Evolutionary conservation across 1,284 basidiomycete species (phyloP), one percentile per base, ranked within the genome.

Genomic region (Ceratobasidium sp.): DNA sequence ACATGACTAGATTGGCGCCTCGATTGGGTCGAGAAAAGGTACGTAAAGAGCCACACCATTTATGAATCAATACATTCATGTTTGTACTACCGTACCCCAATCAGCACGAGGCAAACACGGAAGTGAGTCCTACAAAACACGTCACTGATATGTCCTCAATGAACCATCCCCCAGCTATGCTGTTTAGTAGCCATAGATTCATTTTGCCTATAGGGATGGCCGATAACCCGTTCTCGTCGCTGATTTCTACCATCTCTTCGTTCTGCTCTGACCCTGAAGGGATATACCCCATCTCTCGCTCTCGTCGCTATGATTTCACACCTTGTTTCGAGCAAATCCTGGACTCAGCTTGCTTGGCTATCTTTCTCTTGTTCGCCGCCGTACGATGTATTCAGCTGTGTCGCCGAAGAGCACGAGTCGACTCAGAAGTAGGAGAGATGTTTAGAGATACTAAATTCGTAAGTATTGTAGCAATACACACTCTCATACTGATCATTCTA

Each of bases 291-390:
- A 85, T 91, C 54, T 96, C 94, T 7, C 83, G 81, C 5, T 80
- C 85, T 0, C 89, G 94, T 75, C 86, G 90, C 33, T 94, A 96
- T 82, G 96, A 98, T 84, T 83, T 94, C 17, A 94, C 95, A 0
- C 89, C 91, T 7, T 98, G 96, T 84, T 95, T 94, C 81, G 93
- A 97, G 82, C 91, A 94, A 80, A 91, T 92, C n/a, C 61, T 95
- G 0, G 83, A 93, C 1, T 86, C 92, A 0, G 81, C 86, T 0
- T 83, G 92, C 1, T 85, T 92, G 48, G 83, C 87, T 1, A 50
- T 87, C 23, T 84, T 94, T 77, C 78, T 91, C 65, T 40, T 91
- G 68, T 80, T 86, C 9, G 86, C 86, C 7, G 78, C 87, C 28
- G 79, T 85, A 33, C 87, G 87, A 78, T 83, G 85, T 78, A 82